phyloP scores from a whole-genome alignment of 2,329 filamentous ascomycete species.

The Colletotrichum nymphaeae region DNA sequence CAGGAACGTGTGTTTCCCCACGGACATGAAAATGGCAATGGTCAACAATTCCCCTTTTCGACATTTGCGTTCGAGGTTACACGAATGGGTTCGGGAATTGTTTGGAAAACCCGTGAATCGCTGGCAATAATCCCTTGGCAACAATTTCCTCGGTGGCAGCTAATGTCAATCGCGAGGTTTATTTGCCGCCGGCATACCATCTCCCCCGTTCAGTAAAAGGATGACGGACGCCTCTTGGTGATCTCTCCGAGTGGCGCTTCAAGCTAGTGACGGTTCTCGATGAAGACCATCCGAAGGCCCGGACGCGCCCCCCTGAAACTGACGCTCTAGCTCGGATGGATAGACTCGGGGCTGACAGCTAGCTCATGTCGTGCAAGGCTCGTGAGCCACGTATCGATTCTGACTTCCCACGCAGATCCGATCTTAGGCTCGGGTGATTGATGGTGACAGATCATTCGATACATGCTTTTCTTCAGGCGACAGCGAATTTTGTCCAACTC shows the following conservation, averaged over 20 bases:
- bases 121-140: not conserved
- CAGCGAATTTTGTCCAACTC: not conserved
- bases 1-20: conserved; percentile 15
- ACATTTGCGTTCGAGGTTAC: not conserved
- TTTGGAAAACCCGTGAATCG: no score
- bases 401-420: not conserved
- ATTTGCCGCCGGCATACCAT: not conserved
- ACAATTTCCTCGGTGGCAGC: not conserved
- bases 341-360: not conserved
- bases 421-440: not conserved
- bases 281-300: conserved; percentile 6
- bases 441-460: not conserved
- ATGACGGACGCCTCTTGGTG: not conserved
- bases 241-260: not conserved
- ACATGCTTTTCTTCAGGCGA: not conserved
- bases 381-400: not conserved
- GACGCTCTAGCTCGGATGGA: not conserved
- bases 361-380: not conserved
- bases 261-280: not conserved
- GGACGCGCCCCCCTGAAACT: conserved; percentile 13
- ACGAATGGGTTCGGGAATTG: not conserved
- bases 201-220: not conserved
- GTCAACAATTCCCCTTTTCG: not conserved
- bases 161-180: not conserved
- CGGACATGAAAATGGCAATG: not conserved